phyloP scores from a whole-genome alignment of 1,284 basidiomycete species.

The Cutaneotrichosporon curvatum region DNA sequence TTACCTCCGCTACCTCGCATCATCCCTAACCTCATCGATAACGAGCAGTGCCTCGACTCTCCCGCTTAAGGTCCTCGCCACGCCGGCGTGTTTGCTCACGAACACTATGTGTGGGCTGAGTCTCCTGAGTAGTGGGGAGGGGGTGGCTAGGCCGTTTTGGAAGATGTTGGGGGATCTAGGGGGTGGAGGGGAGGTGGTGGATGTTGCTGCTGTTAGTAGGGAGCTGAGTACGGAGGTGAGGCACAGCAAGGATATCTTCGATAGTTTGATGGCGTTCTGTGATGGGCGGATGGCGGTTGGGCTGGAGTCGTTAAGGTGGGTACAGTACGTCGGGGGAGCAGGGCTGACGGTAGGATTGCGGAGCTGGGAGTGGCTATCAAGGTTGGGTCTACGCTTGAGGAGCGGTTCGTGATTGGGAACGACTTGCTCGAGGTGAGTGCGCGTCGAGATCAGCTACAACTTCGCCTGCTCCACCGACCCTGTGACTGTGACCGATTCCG shows the following conservation, averaged over 20 bases:
- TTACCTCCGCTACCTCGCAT: conserved; percentile 1
- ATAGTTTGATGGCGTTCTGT: conserved; percentile 32
- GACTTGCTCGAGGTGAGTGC: conserved; percentile 34
- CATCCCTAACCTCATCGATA: conserved; percentile 1
- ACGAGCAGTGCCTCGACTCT: conserved; percentile 7
- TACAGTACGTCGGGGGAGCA: conserved; percentile 1
- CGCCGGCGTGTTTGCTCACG: conserved; percentile 29
- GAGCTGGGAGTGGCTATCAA: conserved; percentile 35
- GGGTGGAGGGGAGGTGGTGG: conserved; percentile 8
- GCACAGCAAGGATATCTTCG: conserved; percentile 37
- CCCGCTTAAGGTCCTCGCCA: conserved; percentile 24
- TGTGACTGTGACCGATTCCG: no score
- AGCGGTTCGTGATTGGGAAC: conserved; percentile 27
- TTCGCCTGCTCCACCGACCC: no score
- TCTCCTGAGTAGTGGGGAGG: conserved; percentile 10
- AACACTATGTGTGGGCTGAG: conserved; percentile 24
- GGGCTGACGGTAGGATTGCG: conserved; percentile 29
- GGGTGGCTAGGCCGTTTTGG: conserved; percentile 27
- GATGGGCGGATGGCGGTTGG: conserved; percentile 29
- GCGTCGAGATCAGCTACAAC: no score
- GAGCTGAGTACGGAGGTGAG: conserved; percentile 30
- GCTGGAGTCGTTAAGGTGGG: conserved; percentile 36
- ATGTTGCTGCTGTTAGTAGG: conserved; percentile 31
- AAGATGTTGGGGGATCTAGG: conserved; percentile 23
- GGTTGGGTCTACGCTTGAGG: conserved; percentile 31